Evolutionary conservation across 495 filamentous ascomycete genomes (phyloP).

Genomic region (Penicillium steckii): DNA sequence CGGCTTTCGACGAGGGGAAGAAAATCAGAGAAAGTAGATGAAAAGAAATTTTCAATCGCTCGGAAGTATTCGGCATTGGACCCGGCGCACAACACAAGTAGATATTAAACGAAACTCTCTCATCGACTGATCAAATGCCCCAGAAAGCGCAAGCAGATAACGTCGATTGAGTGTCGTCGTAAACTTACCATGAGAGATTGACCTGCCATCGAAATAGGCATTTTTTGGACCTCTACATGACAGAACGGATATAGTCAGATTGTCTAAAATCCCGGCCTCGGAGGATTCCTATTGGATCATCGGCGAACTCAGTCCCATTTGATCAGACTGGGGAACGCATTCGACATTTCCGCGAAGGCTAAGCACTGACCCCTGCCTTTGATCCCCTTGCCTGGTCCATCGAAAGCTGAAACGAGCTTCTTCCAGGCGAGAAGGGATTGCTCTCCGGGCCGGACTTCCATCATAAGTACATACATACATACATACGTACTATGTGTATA

Average conservation of each 20-base stretch:
- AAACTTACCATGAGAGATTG: neutral
- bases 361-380: constrained; percentile 10
- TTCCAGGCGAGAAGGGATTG: neutral
- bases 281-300: constrained; percentile 18
- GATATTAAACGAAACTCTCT: too few species aligned
- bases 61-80: neutral
- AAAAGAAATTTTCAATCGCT: neutral
- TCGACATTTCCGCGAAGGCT: constrained; percentile 12
- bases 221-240: neutral
- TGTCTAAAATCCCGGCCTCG: neutral
- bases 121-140: too few species aligned
- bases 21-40: too few species aligned
- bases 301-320: constrained; percentile 11
- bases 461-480: too few species aligned
- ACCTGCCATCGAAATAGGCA: constrained; percentile 8
- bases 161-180: neutral
- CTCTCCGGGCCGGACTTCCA: neutral
- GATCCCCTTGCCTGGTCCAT: constrained; percentile 13
- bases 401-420: constrained; percentile 18
- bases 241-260: neutral
- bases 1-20: neutral
- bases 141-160: neutral
- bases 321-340: constrained; percentile 18
- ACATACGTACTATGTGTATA: too few species aligned
- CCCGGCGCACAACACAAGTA: too few species aligned